Conservation (phyloP, 768 basidiomycete species). For the Trametes elegans region DNA sequence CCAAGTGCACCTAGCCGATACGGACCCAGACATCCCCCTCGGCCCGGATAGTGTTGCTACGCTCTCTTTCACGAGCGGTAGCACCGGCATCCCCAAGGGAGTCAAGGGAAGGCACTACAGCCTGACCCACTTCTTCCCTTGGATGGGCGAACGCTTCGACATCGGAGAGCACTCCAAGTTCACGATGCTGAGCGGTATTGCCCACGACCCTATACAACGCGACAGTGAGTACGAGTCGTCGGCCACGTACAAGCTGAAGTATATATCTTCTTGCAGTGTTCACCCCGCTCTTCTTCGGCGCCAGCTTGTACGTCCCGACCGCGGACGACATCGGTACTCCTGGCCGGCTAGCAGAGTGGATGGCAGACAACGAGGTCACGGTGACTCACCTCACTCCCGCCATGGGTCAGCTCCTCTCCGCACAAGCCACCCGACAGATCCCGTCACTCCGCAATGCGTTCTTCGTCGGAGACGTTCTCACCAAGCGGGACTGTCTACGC, state of each 20-base stretch:
- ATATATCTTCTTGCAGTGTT: slow-evolving; percentile 61
- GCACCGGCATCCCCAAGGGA: slow-evolving; percentile 98
- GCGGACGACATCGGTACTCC: slow-evolving; percentile 97
- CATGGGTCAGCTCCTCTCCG: slow-evolving; percentile 97
- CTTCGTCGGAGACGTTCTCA: slow-evolving; percentile 98
- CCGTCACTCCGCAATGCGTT: slow-evolving; percentile 87
- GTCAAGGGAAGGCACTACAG: slow-evolving; percentile 94
- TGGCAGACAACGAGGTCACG: slow-evolving; percentile 87
- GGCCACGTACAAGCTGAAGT: not conserved
- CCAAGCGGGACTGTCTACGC: slow-evolving; percentile 95
- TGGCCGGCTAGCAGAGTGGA: slow-evolving; percentile 96
- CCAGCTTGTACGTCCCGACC: slow-evolving; percentile 92
- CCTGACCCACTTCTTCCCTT: slow-evolving; percentile 98
- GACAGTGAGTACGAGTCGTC: slow-evolving; percentile 71
- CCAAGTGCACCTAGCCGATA: slow-evolving; percentile 52
- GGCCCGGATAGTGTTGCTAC: slow-evolving; percentile 98
- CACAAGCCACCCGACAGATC: slow-evolving; percentile 79
- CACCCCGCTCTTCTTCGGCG: slow-evolving; percentile 96
- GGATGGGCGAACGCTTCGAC: slow-evolving; percentile 92
- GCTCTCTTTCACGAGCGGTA: slow-evolving; percentile 94
- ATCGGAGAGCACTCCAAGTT: slow-evolving; percentile 76
- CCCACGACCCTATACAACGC: slow-evolving; percentile 97
- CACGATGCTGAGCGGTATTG: slow-evolving; percentile 98
- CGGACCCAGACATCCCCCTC: slow-evolving; percentile 77
- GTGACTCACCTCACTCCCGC: slow-evolving; percentile 98